Conservation (phyloP, 495 filamentous ascomycete species). For the Terfezia claveryi region DNA sequence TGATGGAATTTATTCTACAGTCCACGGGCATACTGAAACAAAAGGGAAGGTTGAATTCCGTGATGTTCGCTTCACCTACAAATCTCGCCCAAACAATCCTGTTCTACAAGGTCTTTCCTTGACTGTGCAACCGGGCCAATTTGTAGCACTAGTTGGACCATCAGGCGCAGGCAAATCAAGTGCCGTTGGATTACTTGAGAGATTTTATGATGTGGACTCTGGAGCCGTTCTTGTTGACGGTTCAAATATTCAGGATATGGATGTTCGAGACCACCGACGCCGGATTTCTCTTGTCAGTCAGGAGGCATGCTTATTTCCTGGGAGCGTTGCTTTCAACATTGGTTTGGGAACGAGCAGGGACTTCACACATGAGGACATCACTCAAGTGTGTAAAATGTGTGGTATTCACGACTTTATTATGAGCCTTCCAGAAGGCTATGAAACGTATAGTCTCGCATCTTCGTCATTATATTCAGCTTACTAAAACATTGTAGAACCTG, state of each 20-base stretch:
- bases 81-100: conserved; percentile 22
- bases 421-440: conserved; percentile 23
- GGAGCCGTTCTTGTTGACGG: conserved; percentile 30
- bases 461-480: conserved; percentile 15
- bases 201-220: conserved; percentile 27
- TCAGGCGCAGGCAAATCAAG: conserved; percentile 38
- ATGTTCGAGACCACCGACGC: conserved; percentile 23
- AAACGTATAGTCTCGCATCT: conserved; percentile 10
- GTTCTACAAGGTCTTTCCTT: conserved; percentile 26
- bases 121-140: conserved; percentile 25
- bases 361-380: conserved; percentile 21
- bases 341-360: conserved; percentile 21
- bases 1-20: conserved; percentile 3
- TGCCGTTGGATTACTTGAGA: conserved; percentile 26
- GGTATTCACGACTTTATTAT: conserved; percentile 22
- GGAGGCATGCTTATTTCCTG: conserved; percentile 30
- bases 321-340: conserved; percentile 29
- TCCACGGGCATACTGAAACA: conserved; percentile 16
- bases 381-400: conserved; percentile 23
- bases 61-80: conserved; percentile 28
- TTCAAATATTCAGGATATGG: conserved; percentile 24
- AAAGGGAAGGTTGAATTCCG: conserved; percentile 20
- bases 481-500: conserved; percentile 25
- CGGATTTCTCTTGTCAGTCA: conserved; percentile 27
- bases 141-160: conserved; percentile 35